phyloP scores from a whole-genome alignment of 345 rosid genomes.

The Atalantia buxifolia region DNA sequence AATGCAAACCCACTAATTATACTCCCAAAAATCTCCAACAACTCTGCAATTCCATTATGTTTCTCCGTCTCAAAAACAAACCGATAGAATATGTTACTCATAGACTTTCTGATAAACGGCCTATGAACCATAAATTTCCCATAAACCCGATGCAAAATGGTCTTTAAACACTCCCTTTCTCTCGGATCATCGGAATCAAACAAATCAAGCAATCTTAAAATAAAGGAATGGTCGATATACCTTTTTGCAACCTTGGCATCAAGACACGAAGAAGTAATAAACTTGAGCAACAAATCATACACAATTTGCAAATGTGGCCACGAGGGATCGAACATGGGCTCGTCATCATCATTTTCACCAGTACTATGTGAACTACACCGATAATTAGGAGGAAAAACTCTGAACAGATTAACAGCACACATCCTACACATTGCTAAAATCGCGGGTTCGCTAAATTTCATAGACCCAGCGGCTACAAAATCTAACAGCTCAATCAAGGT shows the following conservation, averaged over 20 bases:
- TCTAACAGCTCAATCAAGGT: slow-evolving; percentile 76
- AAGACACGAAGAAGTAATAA: slow-evolving; percentile 62
- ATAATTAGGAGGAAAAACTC: slow-evolving; percentile 71
- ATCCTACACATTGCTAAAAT: slow-evolving; percentile 78
- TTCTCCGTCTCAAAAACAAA: slow-evolving; percentile 79
- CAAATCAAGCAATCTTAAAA: slow-evolving; percentile 74
- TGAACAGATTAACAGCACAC: slow-evolving; percentile 78
- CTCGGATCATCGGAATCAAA: slow-evolving; percentile 84
- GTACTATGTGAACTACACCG: slow-evolving; percentile 32
- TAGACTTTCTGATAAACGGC: slow-evolving; percentile 72
- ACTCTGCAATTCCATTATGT: slow-evolving; percentile 76
- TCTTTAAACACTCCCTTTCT: slow-evolving; percentile 81
- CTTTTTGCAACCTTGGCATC: slow-evolving; percentile 78
- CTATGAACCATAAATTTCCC: slow-evolving; percentile 94
- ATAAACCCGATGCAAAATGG: slow-evolving; percentile 63
- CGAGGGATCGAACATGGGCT: slow-evolving; percentile 74
- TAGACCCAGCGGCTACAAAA: slow-evolving; percentile 57
- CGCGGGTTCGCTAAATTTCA: slow-evolving; percentile 73
- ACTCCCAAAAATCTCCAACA: slow-evolving; percentile 86
- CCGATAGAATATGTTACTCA: slow-evolving; percentile 68
- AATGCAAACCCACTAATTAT: slow-evolving; percentile 78
- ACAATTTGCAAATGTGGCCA: slow-evolving; percentile 92
- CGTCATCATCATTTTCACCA: slow-evolving; percentile 69
- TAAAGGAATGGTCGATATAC: slow-evolving; percentile 75
- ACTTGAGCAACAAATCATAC: slow-evolving; percentile 74